Conservation (phyloP, 2,329 filamentous ascomycete genomes). For the Aspergillus versicolor region DNA sequence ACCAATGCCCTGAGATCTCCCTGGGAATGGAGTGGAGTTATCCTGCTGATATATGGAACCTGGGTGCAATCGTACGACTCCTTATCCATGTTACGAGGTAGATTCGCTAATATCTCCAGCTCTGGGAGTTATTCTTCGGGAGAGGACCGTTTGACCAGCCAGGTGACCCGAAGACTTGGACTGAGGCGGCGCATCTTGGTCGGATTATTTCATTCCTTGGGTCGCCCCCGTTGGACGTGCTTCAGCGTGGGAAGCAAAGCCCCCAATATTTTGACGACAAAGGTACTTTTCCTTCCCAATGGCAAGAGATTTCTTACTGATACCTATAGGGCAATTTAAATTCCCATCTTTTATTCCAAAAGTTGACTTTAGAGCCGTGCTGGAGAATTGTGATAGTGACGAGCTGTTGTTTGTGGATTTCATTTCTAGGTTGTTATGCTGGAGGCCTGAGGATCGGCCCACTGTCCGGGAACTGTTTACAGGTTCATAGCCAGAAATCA, state of each 20-base stretch:
- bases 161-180: background rate
- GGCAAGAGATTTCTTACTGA: background rate
- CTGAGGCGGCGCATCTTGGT: constrained; percentile 27
- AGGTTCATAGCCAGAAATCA: constrained; percentile 11
- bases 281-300: background rate
- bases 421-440: constrained; percentile 13
- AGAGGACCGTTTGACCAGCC: constrained; percentile 16
- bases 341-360: background rate
- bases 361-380: constrained; percentile 1
- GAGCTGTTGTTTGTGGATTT: constrained; percentile 12
- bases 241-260: constrained; percentile 23
- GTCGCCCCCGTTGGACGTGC: constrained; percentile 29
- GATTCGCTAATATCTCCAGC: constrained; percentile 3
- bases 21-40: constrained; percentile 30
- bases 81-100: background rate
- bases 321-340: background rate
- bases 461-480: constrained; percentile 9
- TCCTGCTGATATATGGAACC: constrained; percentile 34
- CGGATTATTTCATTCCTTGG: constrained; percentile 37
- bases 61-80: constrained; percentile 27
- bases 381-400: constrained; percentile 1
- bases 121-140: constrained; percentile 25
- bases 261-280: constrained; percentile 18
- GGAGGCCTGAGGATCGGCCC: constrained; percentile 13
- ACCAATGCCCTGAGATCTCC: constrained; percentile 33